phyloP scores from a whole-genome alignment of 2,329 filamentous ascomycete genomes.

The Lachnellula willkommii region DNA sequence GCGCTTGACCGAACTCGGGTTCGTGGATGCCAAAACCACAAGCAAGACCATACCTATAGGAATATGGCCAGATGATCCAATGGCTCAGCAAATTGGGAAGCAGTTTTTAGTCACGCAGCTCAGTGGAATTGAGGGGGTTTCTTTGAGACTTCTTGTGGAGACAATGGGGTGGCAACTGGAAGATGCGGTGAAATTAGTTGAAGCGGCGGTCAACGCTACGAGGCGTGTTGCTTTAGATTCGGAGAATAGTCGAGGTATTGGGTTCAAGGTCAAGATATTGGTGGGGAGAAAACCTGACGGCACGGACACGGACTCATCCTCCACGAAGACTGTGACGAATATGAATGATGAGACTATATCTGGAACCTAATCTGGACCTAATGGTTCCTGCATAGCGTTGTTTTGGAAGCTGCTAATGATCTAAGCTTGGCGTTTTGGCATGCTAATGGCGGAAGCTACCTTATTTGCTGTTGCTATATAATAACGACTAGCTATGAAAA shows the following conservation, averaged over 20 bases:
- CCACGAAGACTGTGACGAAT: neutral
- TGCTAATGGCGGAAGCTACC: neutral
- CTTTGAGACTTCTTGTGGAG: constrained; percentile 24
- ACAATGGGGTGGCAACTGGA: constrained; percentile 24
- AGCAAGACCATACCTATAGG: constrained; percentile 27
- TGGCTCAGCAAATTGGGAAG: constrained; percentile 21
- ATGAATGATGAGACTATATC: neutral
- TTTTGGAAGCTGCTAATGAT: neutral
- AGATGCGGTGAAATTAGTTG: constrained; percentile 18
- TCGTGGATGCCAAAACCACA: constrained; percentile 36
- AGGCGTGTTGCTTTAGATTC: constrained; percentile 19
- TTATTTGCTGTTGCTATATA: neutral
- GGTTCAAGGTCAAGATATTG: constrained; percentile 20
- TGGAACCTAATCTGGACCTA: neutral
- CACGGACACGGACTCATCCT: neutral
- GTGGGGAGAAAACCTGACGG: constrained; percentile 26
- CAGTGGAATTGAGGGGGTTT: constrained; percentile 23
- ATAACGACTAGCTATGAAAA: neutral
- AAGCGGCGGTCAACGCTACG: constrained; percentile 12
- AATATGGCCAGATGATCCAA: constrained; percentile 33
- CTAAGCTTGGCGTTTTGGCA: neutral
- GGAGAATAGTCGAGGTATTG: constrained; percentile 19
- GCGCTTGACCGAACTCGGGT: constrained; percentile 35
- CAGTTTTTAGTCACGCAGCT: constrained; percentile 23
- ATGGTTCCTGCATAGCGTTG: neutral